These are phyloP conservation scores for Podospora conica DNA, from an alignment of 495 filamentous ascomycete species.

Conservation along the genomic window DNA sequence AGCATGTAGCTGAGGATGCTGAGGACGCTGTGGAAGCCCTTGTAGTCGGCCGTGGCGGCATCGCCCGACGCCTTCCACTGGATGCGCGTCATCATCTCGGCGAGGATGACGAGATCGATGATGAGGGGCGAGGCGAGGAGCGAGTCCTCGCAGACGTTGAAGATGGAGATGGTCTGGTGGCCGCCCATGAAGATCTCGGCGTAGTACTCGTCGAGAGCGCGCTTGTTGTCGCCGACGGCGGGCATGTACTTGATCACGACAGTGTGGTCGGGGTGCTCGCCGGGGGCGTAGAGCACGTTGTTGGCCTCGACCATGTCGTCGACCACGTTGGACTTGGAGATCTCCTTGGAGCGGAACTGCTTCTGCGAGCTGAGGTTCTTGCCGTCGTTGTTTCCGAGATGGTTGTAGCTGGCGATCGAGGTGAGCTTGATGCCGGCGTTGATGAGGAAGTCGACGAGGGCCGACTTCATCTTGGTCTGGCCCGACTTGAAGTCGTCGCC, in stretches of 20 bases:
- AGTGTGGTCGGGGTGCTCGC: constrained; percentile 83
- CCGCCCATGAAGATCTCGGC: constrained; percentile 99
- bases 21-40: constrained; percentile 93
- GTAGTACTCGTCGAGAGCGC: constrained; percentile 97
- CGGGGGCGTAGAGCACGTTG: constrained; percentile 76
- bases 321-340: constrained; percentile 97
- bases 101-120: constrained; percentile 86
- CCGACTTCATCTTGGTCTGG: constrained; percentile 99
- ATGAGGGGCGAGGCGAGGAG: constrained; percentile 95
- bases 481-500: constrained; percentile 99
- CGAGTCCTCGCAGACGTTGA: constrained; percentile 99
- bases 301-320: constrained; percentile 99
- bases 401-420: constrained; percentile 98
- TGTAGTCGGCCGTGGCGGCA: constrained; percentile 58
- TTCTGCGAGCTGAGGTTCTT: constrained; percentile 95
- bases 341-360: constrained; percentile 99
- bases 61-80: constrained; percentile 64
- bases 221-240: constrained; percentile 98
- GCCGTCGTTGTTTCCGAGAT: constrained; percentile 98
- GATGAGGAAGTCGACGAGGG: constrained; percentile 97
- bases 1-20: constrained; percentile 99
- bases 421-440: constrained; percentile 98
- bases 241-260: constrained; percentile 99
- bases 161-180: constrained; percentile 94
- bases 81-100: constrained; percentile 98